Evolutionary conservation across 2,329 filamentous ascomycete genomes (phyloP).

Genomic region (Trichoderma aggressivum): DNA sequence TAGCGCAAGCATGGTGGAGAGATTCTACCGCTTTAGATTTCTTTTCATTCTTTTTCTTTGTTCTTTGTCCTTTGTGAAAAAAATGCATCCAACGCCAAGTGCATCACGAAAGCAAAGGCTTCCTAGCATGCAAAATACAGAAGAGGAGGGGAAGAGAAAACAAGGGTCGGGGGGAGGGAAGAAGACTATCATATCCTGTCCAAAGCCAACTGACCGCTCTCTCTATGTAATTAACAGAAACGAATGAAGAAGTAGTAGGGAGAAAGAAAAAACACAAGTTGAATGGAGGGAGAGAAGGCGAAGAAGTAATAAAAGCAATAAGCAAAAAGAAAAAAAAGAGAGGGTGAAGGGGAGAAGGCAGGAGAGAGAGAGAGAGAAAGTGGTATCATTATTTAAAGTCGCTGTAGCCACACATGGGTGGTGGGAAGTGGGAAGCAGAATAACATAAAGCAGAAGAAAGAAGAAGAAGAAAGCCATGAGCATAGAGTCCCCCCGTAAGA

Average conservation of each 20-base stretch:
- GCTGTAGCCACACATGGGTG: not conserved
- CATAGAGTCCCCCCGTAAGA: constrained; percentile 8
- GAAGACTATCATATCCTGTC: constrained; percentile 16
- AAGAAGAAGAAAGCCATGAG: not conserved
- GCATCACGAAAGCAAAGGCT: constrained; percentile 7
- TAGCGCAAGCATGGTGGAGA: not conserved
- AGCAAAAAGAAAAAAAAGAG: not conserved
- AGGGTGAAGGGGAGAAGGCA: not conserved
- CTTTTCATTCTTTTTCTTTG: not conserved
- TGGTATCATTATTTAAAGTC: constrained; percentile 17
- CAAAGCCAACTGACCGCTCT: constrained; percentile 3
- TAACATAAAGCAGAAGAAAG: not conserved
- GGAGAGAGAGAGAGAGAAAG: constrained; percentile 2
- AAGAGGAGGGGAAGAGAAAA: not conserved
- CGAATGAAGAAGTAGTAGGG: not conserved
- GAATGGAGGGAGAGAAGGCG: not conserved
- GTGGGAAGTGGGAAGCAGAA: not conserved
- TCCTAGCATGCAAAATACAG: constrained; percentile 1
- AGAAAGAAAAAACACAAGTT: not conserved
- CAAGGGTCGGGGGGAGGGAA: not conserved
- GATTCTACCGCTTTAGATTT: not conserved
- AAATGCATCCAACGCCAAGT: constrained; percentile 17
- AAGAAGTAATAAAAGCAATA: not conserved
- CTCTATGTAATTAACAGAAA: constrained; percentile 16
- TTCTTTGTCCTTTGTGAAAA: not conserved